These are phyloP conservation scores for Exophiala sp. DNA, from an alignment of 2,329 filamentous ascomycete species.

Conservation along the genomic window DNA sequence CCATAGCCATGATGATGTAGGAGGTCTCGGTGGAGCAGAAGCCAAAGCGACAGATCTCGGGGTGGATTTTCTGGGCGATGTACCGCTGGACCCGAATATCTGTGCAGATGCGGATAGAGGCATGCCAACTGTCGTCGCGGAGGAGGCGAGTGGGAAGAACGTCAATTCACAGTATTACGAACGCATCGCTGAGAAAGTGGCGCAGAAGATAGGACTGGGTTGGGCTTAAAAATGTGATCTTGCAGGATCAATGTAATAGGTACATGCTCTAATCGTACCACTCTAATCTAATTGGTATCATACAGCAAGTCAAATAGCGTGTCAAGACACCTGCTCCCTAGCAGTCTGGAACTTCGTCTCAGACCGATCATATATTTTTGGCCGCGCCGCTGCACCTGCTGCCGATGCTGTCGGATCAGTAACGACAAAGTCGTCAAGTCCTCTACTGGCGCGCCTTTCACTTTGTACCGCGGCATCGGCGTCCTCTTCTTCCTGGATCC, in stretches of 20 bases:
- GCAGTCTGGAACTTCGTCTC: background rate
- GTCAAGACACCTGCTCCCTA: background rate
- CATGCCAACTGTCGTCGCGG: conserved; percentile 83
- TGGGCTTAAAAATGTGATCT: conserved; percentile 32
- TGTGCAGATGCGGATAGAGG: conserved; percentile 84
- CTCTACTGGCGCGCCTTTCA: background rate
- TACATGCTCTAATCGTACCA: background rate
- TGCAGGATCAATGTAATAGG: background rate
- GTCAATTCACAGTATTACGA: conserved; percentile 69
- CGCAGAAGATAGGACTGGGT: conserved; percentile 41
- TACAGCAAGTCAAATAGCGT: too few relatives aligned
- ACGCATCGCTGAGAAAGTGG: conserved; percentile 60
- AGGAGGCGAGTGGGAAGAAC: conserved; percentile 60
- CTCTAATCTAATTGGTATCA: too few relatives aligned
- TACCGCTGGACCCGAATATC: conserved; percentile 81
- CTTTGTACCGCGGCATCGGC: background rate
- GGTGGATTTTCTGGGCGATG: conserved; percentile 79
- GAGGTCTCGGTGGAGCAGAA: conserved; percentile 58
- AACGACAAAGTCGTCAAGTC: too few relatives aligned
- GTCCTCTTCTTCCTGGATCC: background rate
- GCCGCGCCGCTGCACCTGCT: background rate
- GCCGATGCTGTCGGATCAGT: background rate
- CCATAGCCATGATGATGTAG: conserved; percentile 22
- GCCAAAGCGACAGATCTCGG: conserved; percentile 67
- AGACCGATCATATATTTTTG: background rate